phyloP scores from a whole-genome alignment of 306 rosid species.

The Argentina anserina region DNA sequence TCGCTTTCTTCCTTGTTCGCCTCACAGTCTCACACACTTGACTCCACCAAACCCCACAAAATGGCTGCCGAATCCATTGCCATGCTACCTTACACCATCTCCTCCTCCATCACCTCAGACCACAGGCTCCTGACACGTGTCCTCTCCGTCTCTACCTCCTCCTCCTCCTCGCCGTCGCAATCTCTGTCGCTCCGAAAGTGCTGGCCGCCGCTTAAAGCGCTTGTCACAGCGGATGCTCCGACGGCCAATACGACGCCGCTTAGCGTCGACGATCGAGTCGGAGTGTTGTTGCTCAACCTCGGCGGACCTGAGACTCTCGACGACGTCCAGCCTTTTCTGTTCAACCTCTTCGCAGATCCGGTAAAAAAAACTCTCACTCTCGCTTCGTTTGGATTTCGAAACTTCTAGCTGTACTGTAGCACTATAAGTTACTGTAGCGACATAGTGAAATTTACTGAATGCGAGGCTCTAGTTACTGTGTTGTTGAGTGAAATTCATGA shows the following conservation, averaged over 20 bases:
- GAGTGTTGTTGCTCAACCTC: conserved; percentile 85
- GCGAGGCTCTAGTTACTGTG: neutral
- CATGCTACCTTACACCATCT: conserved; percentile 27
- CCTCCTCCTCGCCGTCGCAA: conserved; percentile 41
- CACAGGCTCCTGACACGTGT: conserved; percentile 54
- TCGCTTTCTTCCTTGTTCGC: neutral
- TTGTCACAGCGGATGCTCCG: conserved; percentile 51
- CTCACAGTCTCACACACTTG: neutral
- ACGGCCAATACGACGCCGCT: conserved; percentile 45
- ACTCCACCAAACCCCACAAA: conserved; percentile 1
- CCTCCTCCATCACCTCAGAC: conserved; percentile 16
- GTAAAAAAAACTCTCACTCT: conserved; percentile 39
- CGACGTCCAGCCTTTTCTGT: conserved; percentile 93
- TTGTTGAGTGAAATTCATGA: neutral
- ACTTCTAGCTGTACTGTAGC: neutral
- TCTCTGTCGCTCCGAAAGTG: conserved; percentile 46
- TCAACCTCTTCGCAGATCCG: conserved; percentile 96
- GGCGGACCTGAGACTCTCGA: conserved; percentile 98
- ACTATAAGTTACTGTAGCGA: neutral
- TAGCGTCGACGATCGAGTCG: conserved; percentile 62
- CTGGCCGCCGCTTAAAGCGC: conserved; percentile 56
- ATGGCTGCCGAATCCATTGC: conserved; percentile 39
- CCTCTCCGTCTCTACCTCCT: conserved; percentile 50
- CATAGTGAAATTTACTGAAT: neutral
- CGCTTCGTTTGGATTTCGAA: neutral